A percentile compares a stretch with the other conserved stretches of the same genome.
Evolutionary conservation across 768 basidiomycete genomes (phyloP).

Genomic region (Megacollybia marginata): DNA sequence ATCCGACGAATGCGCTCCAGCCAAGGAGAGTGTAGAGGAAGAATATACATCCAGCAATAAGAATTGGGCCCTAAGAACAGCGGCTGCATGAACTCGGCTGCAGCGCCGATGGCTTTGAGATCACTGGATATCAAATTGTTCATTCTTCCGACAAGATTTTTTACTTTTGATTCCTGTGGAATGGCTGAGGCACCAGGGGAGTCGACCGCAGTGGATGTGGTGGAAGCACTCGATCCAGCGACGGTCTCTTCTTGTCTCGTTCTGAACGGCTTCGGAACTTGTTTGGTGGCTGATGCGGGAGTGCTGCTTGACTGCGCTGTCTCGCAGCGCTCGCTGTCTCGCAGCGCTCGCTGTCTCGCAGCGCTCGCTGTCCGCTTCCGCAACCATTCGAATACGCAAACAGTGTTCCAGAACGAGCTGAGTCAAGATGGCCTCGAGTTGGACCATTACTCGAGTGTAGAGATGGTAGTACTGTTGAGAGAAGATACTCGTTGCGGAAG

Average conservation of each 20-base stretch:
- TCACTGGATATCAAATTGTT: constrained; percentile 73
- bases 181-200: not conserved
- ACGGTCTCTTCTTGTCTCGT: not conserved
- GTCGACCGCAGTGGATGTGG: constrained; percentile 2
- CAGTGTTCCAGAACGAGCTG: constrained; percentile 37
- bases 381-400: constrained; percentile 60
- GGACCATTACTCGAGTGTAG: no score
- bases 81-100: constrained; percentile 24
- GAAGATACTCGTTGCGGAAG: no score
- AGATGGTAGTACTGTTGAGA: no score
- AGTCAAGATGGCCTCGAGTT: no score
- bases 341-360: no score
- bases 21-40: constrained; percentile 24
- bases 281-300: no score
- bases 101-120: constrained; percentile 27
- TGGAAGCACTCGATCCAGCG: constrained; percentile 1
- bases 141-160: constrained; percentile 62
- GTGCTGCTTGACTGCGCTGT: constrained; percentile 6
- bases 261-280: not conserved
- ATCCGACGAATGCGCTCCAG: constrained; percentile 35
- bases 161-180: constrained; percentile 14
- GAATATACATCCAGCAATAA: constrained; percentile 11
- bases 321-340: no score
- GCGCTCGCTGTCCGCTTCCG: constrained; percentile 47
- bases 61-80: constrained; percentile 16